Conservation (phyloP, 139 green algal species). For the Pleodorina starrii region DNA sequence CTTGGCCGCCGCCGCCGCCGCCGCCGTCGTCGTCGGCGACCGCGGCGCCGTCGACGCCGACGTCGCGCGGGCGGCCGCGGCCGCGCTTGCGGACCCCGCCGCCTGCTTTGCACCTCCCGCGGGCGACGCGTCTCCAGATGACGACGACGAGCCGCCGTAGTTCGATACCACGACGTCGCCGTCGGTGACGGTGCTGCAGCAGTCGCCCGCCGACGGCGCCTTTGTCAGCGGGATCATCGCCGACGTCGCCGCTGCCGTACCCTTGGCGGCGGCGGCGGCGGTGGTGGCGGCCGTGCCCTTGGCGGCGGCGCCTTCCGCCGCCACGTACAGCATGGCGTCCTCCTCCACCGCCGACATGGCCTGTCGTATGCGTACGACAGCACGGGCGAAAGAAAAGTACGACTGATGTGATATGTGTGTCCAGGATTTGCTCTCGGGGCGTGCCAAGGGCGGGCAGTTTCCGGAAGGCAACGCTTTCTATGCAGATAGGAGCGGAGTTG, state of each 20-base stretch:
- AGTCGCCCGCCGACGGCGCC: neutral
- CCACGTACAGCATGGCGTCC: neutral
- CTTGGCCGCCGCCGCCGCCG: neutral
- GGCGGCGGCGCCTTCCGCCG: neutral
- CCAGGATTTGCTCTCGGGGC: too few species aligned
- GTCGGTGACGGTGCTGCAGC: neutral
- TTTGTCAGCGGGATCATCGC: neutral
- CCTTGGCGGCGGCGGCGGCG: neutral
- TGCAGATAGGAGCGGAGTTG: too few species aligned
- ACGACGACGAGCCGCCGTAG: neutral
- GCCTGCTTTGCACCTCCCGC: too few species aligned
- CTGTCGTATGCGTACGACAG: too few species aligned
- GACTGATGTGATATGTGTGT: too few species aligned
- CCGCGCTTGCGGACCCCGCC: neutral
- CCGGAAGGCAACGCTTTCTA: too few species aligned
- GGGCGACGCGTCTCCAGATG: neutral
- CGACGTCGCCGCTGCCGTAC: neutral
- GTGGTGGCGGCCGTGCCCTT: neutral
- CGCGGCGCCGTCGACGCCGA: neutral
- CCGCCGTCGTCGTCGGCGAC: neutral
- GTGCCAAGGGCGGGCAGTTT: too few species aligned
- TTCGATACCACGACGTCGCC: neutral
- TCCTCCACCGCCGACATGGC: constrained; percentile 68
- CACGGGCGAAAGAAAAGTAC: too few species aligned
- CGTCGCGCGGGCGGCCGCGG: neutral